Conservation (phyloP, 148 eudicot species). For the Tetragonia tetragonoides region DNA sequence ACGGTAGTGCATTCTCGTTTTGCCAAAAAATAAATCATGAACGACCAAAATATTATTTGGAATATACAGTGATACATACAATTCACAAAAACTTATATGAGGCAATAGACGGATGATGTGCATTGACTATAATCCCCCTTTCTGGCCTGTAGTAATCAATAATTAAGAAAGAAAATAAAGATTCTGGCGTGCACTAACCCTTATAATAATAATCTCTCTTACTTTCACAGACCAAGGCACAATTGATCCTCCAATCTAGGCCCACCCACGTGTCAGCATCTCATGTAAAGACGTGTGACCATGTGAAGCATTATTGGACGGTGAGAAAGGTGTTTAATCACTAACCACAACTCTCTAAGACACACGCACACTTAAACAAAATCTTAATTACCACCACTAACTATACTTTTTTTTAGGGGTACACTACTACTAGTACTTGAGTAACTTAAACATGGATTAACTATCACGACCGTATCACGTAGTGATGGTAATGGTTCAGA, state of each 20-base stretch:
- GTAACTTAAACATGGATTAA: not conserved
- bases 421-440: no score
- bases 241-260: constrained; percentile 13
- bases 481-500: no score
- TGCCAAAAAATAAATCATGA: no score
- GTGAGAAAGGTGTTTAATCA: constrained; percentile 37
- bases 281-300: constrained; percentile 38
- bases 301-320: constrained; percentile 45
- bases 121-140: no score
- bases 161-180: not conserved
- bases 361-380: constrained; percentile 6
- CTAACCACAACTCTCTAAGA: constrained; percentile 12
- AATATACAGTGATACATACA: no score
- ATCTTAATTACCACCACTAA: not conserved
- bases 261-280: constrained; percentile 28
- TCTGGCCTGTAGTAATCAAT: no score
- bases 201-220: not conserved
- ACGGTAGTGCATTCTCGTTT: no score
- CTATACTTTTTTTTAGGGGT: not conserved
- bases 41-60: no score
- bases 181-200: not conserved
- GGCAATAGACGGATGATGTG: no score
- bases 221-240: not conserved
- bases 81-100: no score
- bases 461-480: no score